Conservation (phyloP, 352 stramenopile genomes). For the Phytophthora litchii region DNA sequence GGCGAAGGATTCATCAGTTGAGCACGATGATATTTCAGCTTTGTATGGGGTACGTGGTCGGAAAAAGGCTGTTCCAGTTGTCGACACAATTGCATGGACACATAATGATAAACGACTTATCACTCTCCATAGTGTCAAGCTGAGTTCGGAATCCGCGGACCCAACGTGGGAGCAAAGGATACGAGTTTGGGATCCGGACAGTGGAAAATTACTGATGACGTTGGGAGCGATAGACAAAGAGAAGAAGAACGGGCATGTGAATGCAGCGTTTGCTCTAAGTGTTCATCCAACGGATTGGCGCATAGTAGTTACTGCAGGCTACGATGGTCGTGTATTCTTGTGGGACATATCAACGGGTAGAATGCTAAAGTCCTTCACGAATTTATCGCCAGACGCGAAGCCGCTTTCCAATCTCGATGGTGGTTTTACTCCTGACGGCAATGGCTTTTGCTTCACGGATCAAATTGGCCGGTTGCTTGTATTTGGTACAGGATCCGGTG, state of each 20-base stretch:
- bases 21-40: slow-evolving; percentile 49
- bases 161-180: slow-evolving; percentile 66
- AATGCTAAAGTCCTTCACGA: slow-evolving; percentile 69
- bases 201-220: slow-evolving; percentile 61
- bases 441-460: slow-evolving; percentile 83
- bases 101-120: slow-evolving; percentile 64
- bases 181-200: slow-evolving; percentile 67
- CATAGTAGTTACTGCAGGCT: slow-evolving; percentile 81
- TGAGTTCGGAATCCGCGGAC: slow-evolving; percentile 50
- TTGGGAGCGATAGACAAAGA: slow-evolving; percentile 62
- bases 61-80: slow-evolving; percentile 50
- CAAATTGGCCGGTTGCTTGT: slow-evolving; percentile 80
- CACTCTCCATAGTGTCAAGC: slow-evolving; percentile 74
- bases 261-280: slow-evolving; percentile 80
- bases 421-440: slow-evolving; percentile 68
- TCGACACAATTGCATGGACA: slow-evolving; percentile 74
- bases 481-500: slow-evolving; percentile 77
- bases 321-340: slow-evolving; percentile 83
- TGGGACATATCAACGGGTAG: slow-evolving; percentile 82
- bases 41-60: slow-evolving; percentile 53
- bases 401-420: slow-evolving; percentile 77
- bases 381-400: slow-evolving; percentile 62
- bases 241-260: slow-evolving; percentile 72
- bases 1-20: slow-evolving; percentile 43
- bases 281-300: slow-evolving; percentile 75